A percentile compares a stretch with the other conserved stretches of the same genome.
Evolutionary conservation across 345 rosid species (phyloP).

Genomic region (Diplotaxis tenuifolia): DNA sequence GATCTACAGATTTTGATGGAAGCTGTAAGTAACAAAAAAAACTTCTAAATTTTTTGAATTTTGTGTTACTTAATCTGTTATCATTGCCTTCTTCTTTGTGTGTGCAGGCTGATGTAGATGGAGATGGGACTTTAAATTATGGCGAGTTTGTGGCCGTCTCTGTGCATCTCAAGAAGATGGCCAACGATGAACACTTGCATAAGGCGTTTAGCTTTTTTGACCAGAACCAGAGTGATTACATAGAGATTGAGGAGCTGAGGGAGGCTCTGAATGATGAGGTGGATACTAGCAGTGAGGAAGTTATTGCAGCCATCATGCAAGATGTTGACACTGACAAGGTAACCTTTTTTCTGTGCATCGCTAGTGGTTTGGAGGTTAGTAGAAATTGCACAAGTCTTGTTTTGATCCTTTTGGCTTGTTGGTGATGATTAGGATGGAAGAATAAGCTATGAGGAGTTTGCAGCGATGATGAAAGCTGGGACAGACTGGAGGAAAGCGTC

Average conservation of each 20-base stretch:
- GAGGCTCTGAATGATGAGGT: constrained; percentile 69
- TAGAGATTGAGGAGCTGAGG: constrained; percentile 84
- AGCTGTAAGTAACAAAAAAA: constrained; percentile 58
- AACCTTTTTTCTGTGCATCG: too few species aligned
- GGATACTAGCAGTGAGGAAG: constrained; percentile 65
- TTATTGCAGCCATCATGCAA: constrained; percentile 79
- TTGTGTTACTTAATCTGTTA: not conserved
- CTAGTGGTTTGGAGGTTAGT: constrained; percentile 4
- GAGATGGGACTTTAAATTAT: constrained; percentile 71
- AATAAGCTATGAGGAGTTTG: constrained; percentile 85
- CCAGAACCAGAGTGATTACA: constrained; percentile 67
- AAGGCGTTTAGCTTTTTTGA: constrained; percentile 89
- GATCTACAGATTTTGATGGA: constrained; percentile 87
- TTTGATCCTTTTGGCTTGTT: constrained; percentile 10
- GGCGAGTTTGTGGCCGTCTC: constrained; percentile 87
- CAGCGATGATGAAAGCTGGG: constrained; percentile 85
- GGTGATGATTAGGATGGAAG: constrained; percentile 60
- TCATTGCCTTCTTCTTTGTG: not conserved
- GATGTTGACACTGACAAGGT: constrained; percentile 99
- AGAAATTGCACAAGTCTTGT: constrained; percentile 5
- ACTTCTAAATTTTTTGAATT: too few species aligned
- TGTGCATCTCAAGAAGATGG: constrained; percentile 84
- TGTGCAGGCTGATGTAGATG: constrained; percentile 85
- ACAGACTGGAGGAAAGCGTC: constrained; percentile 95
- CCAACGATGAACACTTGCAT: constrained; percentile 83